phyloP scores from a whole-genome alignment of 305 asterid species.

The Coffea humblotiana region DNA sequence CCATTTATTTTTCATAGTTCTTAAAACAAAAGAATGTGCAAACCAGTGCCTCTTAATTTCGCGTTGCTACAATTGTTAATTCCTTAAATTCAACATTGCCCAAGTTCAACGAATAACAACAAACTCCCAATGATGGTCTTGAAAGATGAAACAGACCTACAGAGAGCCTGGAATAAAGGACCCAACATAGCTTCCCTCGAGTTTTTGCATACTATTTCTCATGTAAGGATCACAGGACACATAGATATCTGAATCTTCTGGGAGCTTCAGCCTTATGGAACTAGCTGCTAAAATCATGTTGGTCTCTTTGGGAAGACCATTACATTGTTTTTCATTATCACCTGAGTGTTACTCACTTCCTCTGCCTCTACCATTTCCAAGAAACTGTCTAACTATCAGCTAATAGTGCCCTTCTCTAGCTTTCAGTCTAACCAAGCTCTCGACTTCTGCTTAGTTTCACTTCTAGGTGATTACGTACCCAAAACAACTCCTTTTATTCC shows the following conservation, averaged over 20 bases:
- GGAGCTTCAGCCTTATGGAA: slow-evolving; percentile 36
- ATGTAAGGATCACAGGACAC: slow-evolving; percentile 74
- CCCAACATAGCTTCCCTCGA: slow-evolving; percentile 23
- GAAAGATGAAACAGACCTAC: slow-evolving; percentile 29
- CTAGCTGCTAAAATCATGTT: slow-evolving; percentile 44
- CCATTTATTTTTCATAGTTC: no score
- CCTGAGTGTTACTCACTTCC: slow-evolving; percentile 28
- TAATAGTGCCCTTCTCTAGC: not conserved
- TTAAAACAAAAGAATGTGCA: no score
- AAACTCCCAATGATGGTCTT: no score
- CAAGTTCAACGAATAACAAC: no score
- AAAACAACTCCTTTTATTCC: no score
- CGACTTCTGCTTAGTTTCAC: not conserved
- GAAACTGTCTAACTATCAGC: no score
- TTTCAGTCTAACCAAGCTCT: not conserved
- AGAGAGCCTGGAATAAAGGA: slow-evolving; percentile 53
- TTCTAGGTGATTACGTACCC: no score
- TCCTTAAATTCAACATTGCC: no score
- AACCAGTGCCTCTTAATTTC: no score
- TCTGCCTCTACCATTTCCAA: slow-evolving; percentile 16
- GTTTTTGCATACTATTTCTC: slow-evolving; percentile 45
- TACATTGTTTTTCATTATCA: slow-evolving; percentile 44
- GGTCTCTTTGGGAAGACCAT: slow-evolving; percentile 60
- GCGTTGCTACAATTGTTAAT: no score
- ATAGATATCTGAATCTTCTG: slow-evolving; percentile 39